Evolutionary conservation across 257 asterid genomes (phyloP), one percentile per base, ranked within the genome.

Genomic region (Paulownia fortunei): DNA sequence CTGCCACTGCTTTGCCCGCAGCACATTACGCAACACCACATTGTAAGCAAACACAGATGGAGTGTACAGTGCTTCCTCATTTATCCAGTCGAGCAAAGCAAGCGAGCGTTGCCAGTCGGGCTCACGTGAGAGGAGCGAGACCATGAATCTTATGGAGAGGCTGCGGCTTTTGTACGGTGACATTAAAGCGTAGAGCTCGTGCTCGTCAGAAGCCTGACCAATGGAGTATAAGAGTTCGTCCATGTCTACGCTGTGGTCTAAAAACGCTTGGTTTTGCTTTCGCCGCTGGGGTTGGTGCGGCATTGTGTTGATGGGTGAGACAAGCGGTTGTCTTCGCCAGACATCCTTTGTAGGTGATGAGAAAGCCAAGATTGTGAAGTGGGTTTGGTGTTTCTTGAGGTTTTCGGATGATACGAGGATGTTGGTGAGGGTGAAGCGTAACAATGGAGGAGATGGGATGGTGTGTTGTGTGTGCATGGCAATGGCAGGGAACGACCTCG

Each of bases 41-140:
- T 96, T 96, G 90, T 96, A 96, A 1, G 96, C 97, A 37, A 91
- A 90, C 78, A 96, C 97, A 0, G 98, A 96, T 0, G 99, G 97
- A 1, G 85, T 81, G 79, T 95, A 93, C 3, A 18, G 67, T 1
- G 99, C 99, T 30, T 60, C 88, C 74, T 92, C 97, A 30, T 92
- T 87, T 32, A 96, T 88, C 99, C 99, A 96, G 81, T 93, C 99
- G 64, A 96, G 98, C 85, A 96, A 74, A 0, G 97, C 98, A 6
- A 96, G 86, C 4, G 97, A 92, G 3, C 99, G 84, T 59, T 88
- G 96, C 97, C 97, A 96, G 68, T 92, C 96, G 12, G 89, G 46
- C 87, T 96, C 98, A 66, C 94, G 93, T 0, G 99, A 85, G 66
- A 96, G 90, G 64, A 96, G 87, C 15, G 90, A 79, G 70, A 87